These are phyloP conservation scores for Boletus patriciae DNA, from an alignment of 768 basidiomycete genomes.

Conservation along the genomic window DNA sequence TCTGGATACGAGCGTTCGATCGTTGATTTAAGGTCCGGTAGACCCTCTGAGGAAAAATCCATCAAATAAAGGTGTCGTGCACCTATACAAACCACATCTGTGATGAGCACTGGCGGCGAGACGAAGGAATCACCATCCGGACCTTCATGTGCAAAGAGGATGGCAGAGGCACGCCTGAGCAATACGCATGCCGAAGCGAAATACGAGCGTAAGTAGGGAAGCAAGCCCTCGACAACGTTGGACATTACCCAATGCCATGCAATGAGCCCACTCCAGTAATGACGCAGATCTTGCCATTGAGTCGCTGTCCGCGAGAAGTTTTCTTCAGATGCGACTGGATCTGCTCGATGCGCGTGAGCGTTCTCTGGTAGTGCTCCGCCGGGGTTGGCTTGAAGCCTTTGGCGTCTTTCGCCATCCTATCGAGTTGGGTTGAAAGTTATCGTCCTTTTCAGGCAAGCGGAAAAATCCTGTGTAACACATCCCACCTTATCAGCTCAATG, in stretches of 20 bases:
- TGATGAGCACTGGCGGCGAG: constrained; percentile 3
- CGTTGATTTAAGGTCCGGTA: constrained; percentile 68
- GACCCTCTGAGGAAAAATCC: constrained; percentile 64
- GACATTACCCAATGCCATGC: constrained; percentile 80
- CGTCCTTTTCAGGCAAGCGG: too few species aligned
- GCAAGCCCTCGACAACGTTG: constrained; percentile 6
- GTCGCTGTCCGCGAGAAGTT: constrained; percentile 51
- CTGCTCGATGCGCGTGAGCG: constrained; percentile 62
- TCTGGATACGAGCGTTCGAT: constrained; percentile 69
- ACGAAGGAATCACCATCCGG: constrained; percentile 7
- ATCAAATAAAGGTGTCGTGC: constrained; percentile 76
- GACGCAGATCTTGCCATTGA: constrained; percentile 79
- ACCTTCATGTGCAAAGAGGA: constrained; percentile 83
- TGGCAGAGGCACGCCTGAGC: constrained; percentile 66
- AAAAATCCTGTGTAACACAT: too few species aligned
- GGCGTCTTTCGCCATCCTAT: constrained; percentile 18
- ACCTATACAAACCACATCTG: constrained; percentile 42
- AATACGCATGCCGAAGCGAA: background rate
- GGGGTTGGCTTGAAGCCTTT: constrained; percentile 17
- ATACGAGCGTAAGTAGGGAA: constrained; percentile 13
- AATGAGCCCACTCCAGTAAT: constrained; percentile 86
- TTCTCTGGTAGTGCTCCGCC: constrained; percentile 59
- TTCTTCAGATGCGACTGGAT: constrained; percentile 66
- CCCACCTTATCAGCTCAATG: too few species aligned
- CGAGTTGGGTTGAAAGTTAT: background rate